Conservation (phyloP, 805 yeast genomes). For the Myxozyma sirexii region DNA sequence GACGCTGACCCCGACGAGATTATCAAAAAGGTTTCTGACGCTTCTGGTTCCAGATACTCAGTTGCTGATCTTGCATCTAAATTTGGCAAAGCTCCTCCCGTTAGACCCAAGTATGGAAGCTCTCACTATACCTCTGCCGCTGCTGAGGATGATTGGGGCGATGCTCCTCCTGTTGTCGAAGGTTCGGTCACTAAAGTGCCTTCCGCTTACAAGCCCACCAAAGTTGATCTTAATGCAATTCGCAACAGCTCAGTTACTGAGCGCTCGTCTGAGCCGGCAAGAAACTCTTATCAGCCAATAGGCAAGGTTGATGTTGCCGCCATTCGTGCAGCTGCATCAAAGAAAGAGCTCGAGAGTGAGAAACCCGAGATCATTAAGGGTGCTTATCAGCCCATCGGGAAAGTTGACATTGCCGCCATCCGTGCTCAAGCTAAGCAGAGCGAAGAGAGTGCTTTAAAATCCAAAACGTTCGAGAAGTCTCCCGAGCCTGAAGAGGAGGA, state of each 20-base stretch:
- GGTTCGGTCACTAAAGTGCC: slow-evolving; percentile 49
- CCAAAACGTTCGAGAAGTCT: slow-evolving; percentile 15
- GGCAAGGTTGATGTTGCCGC: slow-evolving; percentile 60
- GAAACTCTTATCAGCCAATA: slow-evolving; percentile 60
- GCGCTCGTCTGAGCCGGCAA: slow-evolving; percentile 39
- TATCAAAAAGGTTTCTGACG: slow-evolving; percentile 74
- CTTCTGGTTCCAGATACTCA: slow-evolving; percentile 95
- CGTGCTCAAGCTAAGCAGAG: slow-evolving; percentile 43
- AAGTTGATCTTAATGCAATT: slow-evolving; percentile 42
- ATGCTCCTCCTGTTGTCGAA: slow-evolving; percentile 46
- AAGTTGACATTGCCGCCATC: slow-evolving; percentile 54
- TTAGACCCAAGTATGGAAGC: slow-evolving; percentile 44
- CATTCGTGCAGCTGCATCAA: slow-evolving; percentile 43
- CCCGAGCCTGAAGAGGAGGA: slow-evolving; percentile 32
- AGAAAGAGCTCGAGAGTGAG: slow-evolving; percentile 24
- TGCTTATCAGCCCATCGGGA: slow-evolving; percentile 64
- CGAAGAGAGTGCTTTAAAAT: slow-evolving; percentile 29
- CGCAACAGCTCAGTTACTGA: slow-evolving; percentile 37
- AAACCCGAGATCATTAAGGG: slow-evolving; percentile 45
- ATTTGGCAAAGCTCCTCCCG: slow-evolving; percentile 39
- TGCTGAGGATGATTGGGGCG: slow-evolving; percentile 72
- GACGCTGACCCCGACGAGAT: slow-evolving; percentile 83
- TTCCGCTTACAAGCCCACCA: slow-evolving; percentile 47
- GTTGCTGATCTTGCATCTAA: slow-evolving; percentile 40
- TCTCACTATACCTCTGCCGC: slow-evolving; percentile 29